phyloP scores from a whole-genome alignment of 140 eudicot genomes.

The Stevia rebaudiana region DNA sequence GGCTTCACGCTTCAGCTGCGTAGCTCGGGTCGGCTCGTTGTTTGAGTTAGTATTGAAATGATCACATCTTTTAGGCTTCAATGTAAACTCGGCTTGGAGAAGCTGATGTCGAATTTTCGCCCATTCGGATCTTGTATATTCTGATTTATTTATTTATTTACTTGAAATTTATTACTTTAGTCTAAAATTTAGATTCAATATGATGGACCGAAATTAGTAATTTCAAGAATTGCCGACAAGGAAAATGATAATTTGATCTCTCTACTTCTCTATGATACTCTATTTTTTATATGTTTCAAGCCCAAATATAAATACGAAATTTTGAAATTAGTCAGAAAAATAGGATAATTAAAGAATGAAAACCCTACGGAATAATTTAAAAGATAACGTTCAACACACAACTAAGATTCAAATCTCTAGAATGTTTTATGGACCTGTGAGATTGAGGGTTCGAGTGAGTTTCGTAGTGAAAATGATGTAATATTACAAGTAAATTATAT shows the following conservation, averaged over 20 bases:
- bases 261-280: no score
- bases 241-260: neutral
- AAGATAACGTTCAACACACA: no score
- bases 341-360: no score
- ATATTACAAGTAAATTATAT: no score
- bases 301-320: neutral
- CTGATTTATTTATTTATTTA: conserved; percentile 37
- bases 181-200: neutral
- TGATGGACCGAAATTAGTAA: neutral
- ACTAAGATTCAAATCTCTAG: no score
- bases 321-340: no score
- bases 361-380: no score
- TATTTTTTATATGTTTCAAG: no score
- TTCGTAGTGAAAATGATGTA: no score
- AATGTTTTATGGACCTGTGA: no score
- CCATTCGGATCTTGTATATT: conserved; percentile 37
- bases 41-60: conserved; percentile 14
- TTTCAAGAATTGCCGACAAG: neutral
- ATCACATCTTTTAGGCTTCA: conserved; percentile 17
- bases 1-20: neutral
- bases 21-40: neutral
- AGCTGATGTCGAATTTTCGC: conserved; percentile 33
- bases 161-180: conserved; percentile 24
- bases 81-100: conserved; percentile 39
- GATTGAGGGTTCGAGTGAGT: no score